These are phyloP conservation scores for Venturia aucupariae DNA, from an alignment of 2,329 filamentous ascomycete genomes.

Conservation along the genomic window DNA sequence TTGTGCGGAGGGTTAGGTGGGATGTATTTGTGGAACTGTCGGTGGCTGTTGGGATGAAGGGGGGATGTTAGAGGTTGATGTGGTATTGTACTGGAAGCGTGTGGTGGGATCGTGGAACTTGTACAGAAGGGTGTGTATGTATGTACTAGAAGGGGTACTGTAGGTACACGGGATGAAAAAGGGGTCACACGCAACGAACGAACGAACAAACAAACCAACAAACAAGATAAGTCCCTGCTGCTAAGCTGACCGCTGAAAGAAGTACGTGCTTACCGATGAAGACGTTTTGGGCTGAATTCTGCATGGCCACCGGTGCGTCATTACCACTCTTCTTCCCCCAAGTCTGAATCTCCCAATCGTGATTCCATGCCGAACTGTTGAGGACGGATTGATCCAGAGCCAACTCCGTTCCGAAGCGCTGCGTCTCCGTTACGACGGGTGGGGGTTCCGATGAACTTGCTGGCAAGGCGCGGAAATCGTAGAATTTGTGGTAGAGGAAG, in stretches of 20 bases:
- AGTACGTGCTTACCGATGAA: conserved; percentile 27
- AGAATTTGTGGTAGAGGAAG: conserved; percentile 44
- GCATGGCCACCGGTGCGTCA: conserved; percentile 32
- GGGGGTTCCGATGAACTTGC: conserved; percentile 22
- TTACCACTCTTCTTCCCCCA: conserved; percentile 34
- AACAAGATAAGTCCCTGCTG: too few relatives aligned
- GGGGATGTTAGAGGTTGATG: not conserved
- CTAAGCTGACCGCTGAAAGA: too few relatives aligned
- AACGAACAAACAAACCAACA: too few relatives aligned
- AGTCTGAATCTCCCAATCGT: conserved; percentile 35
- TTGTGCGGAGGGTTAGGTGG: conserved; percentile 40
- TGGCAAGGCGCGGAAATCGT: conserved; percentile 37
- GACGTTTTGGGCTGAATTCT: conserved; percentile 39
- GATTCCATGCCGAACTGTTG: conserved; percentile 25
- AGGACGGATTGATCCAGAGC: conserved; percentile 23
- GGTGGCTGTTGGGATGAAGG: not conserved
- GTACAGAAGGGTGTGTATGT: too few relatives aligned
- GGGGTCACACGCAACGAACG: too few relatives aligned
- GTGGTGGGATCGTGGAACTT: too few relatives aligned
- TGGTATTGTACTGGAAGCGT: too few relatives aligned
- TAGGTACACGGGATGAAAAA: too few relatives aligned
- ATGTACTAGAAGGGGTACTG: too few relatives aligned
- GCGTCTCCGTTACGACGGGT: conserved; percentile 21
- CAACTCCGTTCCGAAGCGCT: conserved; percentile 17
- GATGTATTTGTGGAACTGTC: conserved; percentile 21